Evolutionary conservation across 306 rosid species (phyloP).

Genomic region (Quercus parvula): DNA sequence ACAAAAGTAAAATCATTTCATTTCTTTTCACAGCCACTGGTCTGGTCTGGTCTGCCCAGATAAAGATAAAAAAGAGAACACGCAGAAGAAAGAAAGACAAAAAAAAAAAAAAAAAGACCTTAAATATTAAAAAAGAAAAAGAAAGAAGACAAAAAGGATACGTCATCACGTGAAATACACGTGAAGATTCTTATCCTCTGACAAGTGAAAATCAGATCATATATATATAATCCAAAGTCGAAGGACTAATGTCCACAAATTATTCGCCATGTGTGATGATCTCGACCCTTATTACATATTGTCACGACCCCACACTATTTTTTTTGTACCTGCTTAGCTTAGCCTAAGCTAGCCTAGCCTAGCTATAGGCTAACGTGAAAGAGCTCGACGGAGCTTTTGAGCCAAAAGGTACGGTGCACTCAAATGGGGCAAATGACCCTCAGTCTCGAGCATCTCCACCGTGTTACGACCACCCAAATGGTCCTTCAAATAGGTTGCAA

Average conservation of each 20-base stretch:
- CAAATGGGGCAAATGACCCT: conserved; percentile 90
- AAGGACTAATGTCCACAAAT: conserved; percentile 36
- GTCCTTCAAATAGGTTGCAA: conserved; percentile 67
- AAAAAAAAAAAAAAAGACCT: neutral
- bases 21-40: neutral
- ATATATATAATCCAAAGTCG: conserved; percentile 16
- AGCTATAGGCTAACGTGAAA: conserved; percentile 18
- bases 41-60: neutral
- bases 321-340: neutral
- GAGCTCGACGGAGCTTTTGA: conserved; percentile 60
- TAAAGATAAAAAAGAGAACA: neutral
- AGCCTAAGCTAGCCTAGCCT: neutral
- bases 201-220: neutral
- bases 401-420: conserved; percentile 72
- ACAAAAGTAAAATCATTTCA: neutral
- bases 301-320: neutral
- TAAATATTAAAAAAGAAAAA: neutral
- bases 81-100: neutral
- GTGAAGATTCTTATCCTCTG: conserved; percentile 65
- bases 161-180: conserved; percentile 54
- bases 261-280: conserved; percentile 49
- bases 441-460: conserved; percentile 71
- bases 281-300: conserved; percentile 18
- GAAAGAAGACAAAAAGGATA: neutral
- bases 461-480: conserved; percentile 81